Evolutionary conservation across 2,329 filamentous ascomycete genomes (phyloP).

Genomic region (Penicillium sp.): DNA sequence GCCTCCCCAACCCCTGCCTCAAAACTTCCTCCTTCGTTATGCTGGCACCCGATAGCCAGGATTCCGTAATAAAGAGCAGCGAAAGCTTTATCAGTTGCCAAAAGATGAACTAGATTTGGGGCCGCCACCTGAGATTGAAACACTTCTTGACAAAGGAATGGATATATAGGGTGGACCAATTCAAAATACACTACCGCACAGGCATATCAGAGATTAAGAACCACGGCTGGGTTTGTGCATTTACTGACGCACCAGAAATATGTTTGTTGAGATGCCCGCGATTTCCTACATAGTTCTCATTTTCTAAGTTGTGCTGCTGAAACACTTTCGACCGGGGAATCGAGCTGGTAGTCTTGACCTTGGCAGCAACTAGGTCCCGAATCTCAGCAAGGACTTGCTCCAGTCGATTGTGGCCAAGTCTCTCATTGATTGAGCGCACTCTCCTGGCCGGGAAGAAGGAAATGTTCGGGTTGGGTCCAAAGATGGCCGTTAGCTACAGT

Average conservation of each 20-base stretch:
- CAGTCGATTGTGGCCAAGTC: constrained; percentile 7
- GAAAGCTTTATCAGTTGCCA: constrained; percentile 52
- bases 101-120: constrained; percentile 44
- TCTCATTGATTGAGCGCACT: constrained; percentile 3
- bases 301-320: neutral
- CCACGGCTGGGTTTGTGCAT: neutral
- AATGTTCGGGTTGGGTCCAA: constrained; percentile 7
- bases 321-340: neutral
- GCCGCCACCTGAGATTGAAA: constrained; percentile 42
- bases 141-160: constrained; percentile 34
- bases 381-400: neutral
- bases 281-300: neutral
- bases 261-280: neutral
- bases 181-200: constrained; percentile 35
- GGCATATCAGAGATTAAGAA: neutral
- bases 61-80: constrained; percentile 35
- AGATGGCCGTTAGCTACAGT: constrained; percentile 4
- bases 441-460: constrained; percentile 11
- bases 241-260: neutral
- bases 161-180: constrained; percentile 35
- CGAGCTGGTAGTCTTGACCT: neutral
- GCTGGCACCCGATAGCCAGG: constrained; percentile 36
- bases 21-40: constrained; percentile 32
- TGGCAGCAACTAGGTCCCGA: neutral
- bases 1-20: constrained; percentile 34